Percentiles rank a stretch among this genome's conserved stretches.
phyloP scores from a whole-genome alignment of 2,329 filamentous ascomycete species.

The Myriosclerotinia curreyana region DNA sequence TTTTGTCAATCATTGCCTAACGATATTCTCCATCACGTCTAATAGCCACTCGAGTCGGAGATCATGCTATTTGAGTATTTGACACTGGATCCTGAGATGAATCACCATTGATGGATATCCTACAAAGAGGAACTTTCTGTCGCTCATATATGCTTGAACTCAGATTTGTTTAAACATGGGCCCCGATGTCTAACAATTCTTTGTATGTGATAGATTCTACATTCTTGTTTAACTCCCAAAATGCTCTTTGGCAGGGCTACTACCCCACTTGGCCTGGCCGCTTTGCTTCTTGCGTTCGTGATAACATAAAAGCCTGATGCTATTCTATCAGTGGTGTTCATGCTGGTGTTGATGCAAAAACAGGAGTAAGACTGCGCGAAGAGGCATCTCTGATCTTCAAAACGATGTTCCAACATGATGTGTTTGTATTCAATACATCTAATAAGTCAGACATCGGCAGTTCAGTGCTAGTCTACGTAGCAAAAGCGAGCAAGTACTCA shows the following conservation, averaged over 20 bases:
- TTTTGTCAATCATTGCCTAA: neutral
- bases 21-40: neutral
- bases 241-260: neutral
- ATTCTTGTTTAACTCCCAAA: neutral
- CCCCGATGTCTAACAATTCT: neutral
- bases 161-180: no score
- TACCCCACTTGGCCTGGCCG: neutral
- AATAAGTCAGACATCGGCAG: neutral
- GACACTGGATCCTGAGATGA: neutral
- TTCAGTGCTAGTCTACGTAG: neutral
- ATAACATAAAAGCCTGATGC: slow-evolving; percentile 2
- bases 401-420: slow-evolving; percentile 23
- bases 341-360: slow-evolving; percentile 22
- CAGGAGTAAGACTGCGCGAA: slow-evolving; percentile 20
- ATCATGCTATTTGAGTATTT: neutral
- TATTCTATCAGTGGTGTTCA: slow-evolving; percentile 22
- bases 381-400: slow-evolving; percentile 25
- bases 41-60: neutral
- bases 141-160: neutral
- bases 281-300: neutral
- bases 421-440: neutral
- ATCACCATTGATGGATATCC: neutral
- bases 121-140: neutral
- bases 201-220: neutral
- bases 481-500: neutral